These are phyloP conservation scores for Phascolomyces articulosus DNA, from an alignment of 371 early-diverging fungal species.

Conservation along the genomic window DNA sequence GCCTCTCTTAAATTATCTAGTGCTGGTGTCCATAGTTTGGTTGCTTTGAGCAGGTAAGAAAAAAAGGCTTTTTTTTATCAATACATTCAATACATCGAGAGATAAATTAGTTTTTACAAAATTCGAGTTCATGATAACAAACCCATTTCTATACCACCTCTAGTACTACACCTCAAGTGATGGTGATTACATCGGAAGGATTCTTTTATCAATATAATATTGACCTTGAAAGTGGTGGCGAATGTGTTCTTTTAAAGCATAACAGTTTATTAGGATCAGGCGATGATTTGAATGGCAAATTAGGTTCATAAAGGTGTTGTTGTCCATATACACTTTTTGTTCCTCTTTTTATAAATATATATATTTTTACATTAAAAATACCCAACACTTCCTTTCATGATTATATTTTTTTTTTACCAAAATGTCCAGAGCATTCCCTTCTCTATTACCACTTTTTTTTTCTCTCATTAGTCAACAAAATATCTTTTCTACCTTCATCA, in stretches of 20 bases:
- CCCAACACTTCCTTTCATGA: too few relatives aligned
- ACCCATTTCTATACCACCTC: background rate
- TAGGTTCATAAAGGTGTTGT: constrained; percentile 1
- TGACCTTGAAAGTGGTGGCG: constrained; percentile 91
- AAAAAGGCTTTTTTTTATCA: background rate
- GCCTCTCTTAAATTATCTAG: constrained; percentile 88
- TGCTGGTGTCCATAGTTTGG: constrained; percentile 80
- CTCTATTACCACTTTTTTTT: too few relatives aligned
- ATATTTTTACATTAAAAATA: constrained; percentile 14
- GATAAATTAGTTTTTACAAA: too few relatives aligned
- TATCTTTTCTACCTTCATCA: too few relatives aligned
- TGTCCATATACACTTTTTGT: background rate
- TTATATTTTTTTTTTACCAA: too few relatives aligned
- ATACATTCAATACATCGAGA: too few relatives aligned
- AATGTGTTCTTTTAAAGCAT: constrained; percentile 86
- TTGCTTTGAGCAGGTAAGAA: constrained; percentile 73
- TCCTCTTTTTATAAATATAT: background rate
- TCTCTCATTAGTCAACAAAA: too few relatives aligned
- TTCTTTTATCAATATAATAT: constrained; percentile 90
- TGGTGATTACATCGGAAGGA: constrained; percentile 93
- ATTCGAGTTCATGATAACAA: too few relatives aligned
- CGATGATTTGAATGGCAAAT: constrained; percentile 16
- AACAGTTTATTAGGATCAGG: constrained; percentile 33
- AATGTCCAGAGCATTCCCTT: too few relatives aligned
- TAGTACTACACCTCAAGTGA: constrained; percentile 78